Evolutionary conservation across 1,139 yeast species (phyloP).

Genomic region (Yamadazyma mexicana): DNA sequence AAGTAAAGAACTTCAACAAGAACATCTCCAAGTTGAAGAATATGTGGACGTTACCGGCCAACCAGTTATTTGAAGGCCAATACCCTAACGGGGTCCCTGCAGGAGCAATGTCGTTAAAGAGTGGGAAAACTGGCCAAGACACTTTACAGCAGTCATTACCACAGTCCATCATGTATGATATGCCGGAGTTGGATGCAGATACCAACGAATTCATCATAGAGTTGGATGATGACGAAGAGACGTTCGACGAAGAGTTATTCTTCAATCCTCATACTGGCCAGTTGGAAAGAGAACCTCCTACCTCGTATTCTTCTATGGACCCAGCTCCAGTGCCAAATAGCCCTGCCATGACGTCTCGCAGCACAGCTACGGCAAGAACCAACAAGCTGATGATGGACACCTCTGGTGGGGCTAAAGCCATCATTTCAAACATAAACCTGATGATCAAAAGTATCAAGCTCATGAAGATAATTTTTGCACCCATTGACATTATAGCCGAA

Average conservation of each 20-base stretch:
- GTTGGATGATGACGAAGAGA: slow-evolving; percentile 28
- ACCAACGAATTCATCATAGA: slow-evolving; percentile 33
- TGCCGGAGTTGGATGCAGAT: slow-evolving; percentile 11
- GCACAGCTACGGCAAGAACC: not conserved
- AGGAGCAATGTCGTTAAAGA: not conserved
- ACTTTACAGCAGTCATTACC: slow-evolving; percentile 14
- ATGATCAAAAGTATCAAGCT: slow-evolving; percentile 37
- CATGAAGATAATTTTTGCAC: slow-evolving; percentile 42
- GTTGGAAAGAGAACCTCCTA: slow-evolving; percentile 35
- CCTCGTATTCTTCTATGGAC: slow-evolving; percentile 26
- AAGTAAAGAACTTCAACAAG: slow-evolving; percentile 17
- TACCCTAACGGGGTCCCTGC: too few relatives aligned
- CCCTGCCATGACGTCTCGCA: not conserved
- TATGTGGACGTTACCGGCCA: slow-evolving; percentile 40
- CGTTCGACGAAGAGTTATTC: slow-evolving; percentile 26
- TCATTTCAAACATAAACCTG: slow-evolving; percentile 31
- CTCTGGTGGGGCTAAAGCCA: slow-evolving; percentile 18
- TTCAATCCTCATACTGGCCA: slow-evolving; percentile 36
- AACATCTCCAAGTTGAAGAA: slow-evolving; percentile 24
- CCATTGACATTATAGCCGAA: slow-evolving; percentile 42
- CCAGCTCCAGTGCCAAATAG: slow-evolving; percentile 4
- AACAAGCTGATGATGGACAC: slow-evolving; percentile 13
- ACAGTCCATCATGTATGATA: slow-evolving; percentile 13
- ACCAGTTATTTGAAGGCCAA: slow-evolving; percentile 18
- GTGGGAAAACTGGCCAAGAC: not conserved